A percentile compares a stretch with the other conserved stretches of the same genome.
Conservation (phyloP, 73 alveolate genomes). For the Tetrahymena thermophila region DNA sequence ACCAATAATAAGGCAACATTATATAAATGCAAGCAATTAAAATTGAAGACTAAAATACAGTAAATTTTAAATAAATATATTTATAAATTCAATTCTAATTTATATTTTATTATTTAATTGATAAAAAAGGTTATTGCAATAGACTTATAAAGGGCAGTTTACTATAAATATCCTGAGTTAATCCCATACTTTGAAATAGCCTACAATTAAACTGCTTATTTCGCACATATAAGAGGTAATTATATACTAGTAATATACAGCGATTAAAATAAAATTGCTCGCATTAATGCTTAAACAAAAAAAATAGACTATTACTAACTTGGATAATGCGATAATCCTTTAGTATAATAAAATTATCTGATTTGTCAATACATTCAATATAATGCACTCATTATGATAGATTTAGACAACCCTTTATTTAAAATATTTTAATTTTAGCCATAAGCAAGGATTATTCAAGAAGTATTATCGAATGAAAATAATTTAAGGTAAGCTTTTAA, state of each 20-base stretch:
- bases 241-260: no score
- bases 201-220: neutral
- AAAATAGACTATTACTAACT: neutral
- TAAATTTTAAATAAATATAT: no score
- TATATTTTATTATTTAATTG: no score
- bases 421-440: no score
- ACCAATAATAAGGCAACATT: neutral
- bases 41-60: neutral
- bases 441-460: no score
- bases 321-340: neutral
- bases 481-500: no score
- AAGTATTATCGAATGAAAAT: no score
- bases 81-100: no score
- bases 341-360: neutral
- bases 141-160: neutral
- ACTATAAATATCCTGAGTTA: neutral
- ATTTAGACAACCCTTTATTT: neutral
- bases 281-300: neutral
- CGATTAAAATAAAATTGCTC: neutral
- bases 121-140: neutral
- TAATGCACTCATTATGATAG: neutral
- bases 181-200: neutral
- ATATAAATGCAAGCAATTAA: no score
- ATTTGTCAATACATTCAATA: neutral
- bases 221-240: neutral